A percentile compares a stretch with the other conserved stretches of the same genome.
These are phyloP conservation scores for Tolypocladium pustulatum DNA, from an alignment of 2,329 filamentous ascomycete species.

Conservation along the genomic window DNA sequence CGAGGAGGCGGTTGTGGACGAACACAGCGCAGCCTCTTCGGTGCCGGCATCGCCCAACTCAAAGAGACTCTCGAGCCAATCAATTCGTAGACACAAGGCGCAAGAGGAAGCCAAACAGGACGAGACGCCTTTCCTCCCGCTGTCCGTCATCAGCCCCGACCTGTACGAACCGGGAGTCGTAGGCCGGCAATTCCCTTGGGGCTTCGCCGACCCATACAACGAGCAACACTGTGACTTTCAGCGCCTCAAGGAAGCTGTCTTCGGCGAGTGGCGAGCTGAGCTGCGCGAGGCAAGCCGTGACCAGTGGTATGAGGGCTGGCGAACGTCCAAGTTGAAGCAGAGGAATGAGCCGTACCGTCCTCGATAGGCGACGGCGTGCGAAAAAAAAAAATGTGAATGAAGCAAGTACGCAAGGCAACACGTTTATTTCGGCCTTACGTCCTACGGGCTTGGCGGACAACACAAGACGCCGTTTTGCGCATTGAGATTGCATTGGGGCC, in stretches of 20 bases:
- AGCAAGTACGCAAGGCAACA: neutral
- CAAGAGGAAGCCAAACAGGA: conserved; percentile 36
- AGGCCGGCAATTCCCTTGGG: conserved; percentile 91
- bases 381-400: neutral
- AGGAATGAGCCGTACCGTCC: conserved; percentile 30
- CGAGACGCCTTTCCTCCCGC: conserved; percentile 63
- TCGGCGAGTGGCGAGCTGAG: conserved; percentile 86
- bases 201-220: conserved; percentile 89
- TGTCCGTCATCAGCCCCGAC: conserved; percentile 91
- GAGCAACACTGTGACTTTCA: conserved; percentile 88
- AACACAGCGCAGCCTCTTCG: conserved; percentile 17
- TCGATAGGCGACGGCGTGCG: conserved; percentile 14
- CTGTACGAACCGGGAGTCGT: conserved; percentile 71
- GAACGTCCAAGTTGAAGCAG: conserved; percentile 58
- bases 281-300: conserved; percentile 83
- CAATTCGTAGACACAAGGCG: conserved; percentile 33
- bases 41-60: conserved; percentile 24
- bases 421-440: neutral
- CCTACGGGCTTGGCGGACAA: neutral
- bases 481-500: neutral
- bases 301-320: conserved; percentile 93
- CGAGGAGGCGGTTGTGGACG: conserved; percentile 15
- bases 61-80: conserved; percentile 36
- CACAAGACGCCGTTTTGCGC: neutral
- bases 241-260: conserved; percentile 82